phyloP scores from a whole-genome alignment of 1,139 yeast genomes.

The Scheffersomyces parashehatae region DNA sequence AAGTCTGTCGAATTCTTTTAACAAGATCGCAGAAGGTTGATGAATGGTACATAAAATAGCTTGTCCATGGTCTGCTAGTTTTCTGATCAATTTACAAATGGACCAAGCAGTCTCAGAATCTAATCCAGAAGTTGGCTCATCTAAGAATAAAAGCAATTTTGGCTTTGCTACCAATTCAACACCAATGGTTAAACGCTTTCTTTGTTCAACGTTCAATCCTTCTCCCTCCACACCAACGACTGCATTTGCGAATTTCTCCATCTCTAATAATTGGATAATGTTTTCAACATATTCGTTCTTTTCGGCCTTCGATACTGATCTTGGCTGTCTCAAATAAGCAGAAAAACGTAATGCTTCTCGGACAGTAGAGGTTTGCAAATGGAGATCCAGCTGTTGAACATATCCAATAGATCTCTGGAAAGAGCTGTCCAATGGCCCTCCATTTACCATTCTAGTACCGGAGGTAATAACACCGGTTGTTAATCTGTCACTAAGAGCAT shows the following conservation, averaged over 20 bases:
- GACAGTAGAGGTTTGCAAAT: constrained; percentile 11
- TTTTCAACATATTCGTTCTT: constrained; percentile 13
- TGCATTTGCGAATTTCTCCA: constrained; percentile 12
- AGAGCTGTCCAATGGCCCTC: constrained; percentile 22
- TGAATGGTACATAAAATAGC: constrained; percentile 16
- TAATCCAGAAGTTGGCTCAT: constrained; percentile 21
- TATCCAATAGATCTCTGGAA: constrained; percentile 42
- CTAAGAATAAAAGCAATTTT: constrained; percentile 16
- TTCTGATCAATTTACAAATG: constrained; percentile 12
- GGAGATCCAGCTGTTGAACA: constrained; percentile 15
- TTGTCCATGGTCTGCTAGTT: constrained; percentile 15
- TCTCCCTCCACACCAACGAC: constrained; percentile 14
- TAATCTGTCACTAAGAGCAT: constrained; percentile 11
- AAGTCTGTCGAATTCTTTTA: constrained; percentile 13
- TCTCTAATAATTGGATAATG: constrained; percentile 11
- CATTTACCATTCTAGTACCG: constrained; percentile 12
- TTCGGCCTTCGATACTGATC: constrained; percentile 7
- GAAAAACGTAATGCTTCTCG: constrained; percentile 13
- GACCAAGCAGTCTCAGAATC: constrained; percentile 18
- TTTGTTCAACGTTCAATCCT: constrained; percentile 15
- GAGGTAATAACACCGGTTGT: constrained; percentile 12
- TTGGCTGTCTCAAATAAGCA: constrained; percentile 12
- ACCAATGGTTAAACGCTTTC: constrained; percentile 19
- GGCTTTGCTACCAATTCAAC: constrained; percentile 22
- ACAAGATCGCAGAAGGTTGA: constrained; percentile 14